Evolutionary conservation across 192 early-diverging fungal genomes (phyloP).

Genomic region (Backusella circina): DNA sequence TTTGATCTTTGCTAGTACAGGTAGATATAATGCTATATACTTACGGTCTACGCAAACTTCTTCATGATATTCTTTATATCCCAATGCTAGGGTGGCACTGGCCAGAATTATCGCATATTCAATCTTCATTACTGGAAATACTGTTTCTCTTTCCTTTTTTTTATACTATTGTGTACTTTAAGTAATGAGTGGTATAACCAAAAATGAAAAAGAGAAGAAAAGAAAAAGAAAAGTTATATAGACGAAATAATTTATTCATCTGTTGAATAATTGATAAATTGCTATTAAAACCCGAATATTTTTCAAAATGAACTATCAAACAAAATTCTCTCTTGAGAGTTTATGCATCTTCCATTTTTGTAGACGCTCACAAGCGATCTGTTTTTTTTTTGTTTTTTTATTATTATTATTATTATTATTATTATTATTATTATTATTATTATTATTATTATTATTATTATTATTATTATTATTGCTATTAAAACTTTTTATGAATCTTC

Average conservation of each 20-base stretch:
- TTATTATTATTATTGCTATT: background rate
- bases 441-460: too few species aligned
- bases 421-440: too few species aligned
- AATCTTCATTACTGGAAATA: background rate
- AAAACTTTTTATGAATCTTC: background rate
- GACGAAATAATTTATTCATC: background rate
- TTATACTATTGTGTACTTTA: too few species aligned
- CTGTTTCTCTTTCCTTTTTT: background rate
- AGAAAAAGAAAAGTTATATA: background rate
- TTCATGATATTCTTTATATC: background rate
- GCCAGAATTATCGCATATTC: background rate
- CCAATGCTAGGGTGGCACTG: background rate
- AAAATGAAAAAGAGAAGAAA: background rate
- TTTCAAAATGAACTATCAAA: background rate
- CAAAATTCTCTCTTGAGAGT: background rate
- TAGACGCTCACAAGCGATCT: too few species aligned
- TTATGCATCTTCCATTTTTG: too few species aligned
- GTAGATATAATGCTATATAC: background rate
- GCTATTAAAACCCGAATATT: background rate
- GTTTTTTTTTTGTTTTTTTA: too few species aligned
- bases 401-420: too few species aligned
- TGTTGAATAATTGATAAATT: background rate
- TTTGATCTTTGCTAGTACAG: background rate
- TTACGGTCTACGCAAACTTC: background rate
- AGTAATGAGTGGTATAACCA: background rate